Base-by-base conservation (phyloP, 345 rosid genomes). In the Euclidium syriacum region DNA sequence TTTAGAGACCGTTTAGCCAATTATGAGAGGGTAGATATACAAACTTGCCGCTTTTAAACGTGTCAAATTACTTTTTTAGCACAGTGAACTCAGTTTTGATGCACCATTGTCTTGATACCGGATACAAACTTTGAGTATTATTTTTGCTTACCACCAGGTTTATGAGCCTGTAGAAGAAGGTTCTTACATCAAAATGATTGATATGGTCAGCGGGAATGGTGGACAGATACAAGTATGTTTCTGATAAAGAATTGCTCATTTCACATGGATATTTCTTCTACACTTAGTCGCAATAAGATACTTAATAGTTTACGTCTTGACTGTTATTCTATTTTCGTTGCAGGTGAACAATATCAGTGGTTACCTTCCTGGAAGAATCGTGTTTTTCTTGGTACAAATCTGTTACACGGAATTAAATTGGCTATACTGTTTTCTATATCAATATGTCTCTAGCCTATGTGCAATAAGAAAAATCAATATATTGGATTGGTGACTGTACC, bases 151-250 rank as follows among this genome's bases (percentile, higher is more conserved):
- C 78, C 62, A 29, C 78, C 62, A 95, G 99, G 96, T 86, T 55
- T 95, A 95, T 78, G 99, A 95, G 76, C 95, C 97, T 26, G 99
- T 90, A 17, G 97, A 95, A 68, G 99, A 95, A 81, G 97, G 99
- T 48, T 95, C 97, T 44, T 95, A 88, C 67, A 90, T 95, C 74
- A 95, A 95, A 81, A 95, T 90, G 99, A 95, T 95, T 71, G 99
- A 95, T 80, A 90, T 88, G 97, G 97, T 80, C 78, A 85, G 92
- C 71, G 99, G 99, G 24, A 74, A 86, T 68, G 96, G 91, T 66
- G 99, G 99, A 65, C 96, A 88, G 72, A 88, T 95, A 79, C 97
- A 90, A 76, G 99, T 88, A 72, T 40, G 79, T 62, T 48, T 53
- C 15, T 64, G 35, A 20, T 33, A 35, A 7, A 43, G 30, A 19